These are phyloP conservation scores for Penicillium sumatraense DNA, from an alignment of 2,329 filamentous ascomycete species.

Conservation along the genomic window DNA sequence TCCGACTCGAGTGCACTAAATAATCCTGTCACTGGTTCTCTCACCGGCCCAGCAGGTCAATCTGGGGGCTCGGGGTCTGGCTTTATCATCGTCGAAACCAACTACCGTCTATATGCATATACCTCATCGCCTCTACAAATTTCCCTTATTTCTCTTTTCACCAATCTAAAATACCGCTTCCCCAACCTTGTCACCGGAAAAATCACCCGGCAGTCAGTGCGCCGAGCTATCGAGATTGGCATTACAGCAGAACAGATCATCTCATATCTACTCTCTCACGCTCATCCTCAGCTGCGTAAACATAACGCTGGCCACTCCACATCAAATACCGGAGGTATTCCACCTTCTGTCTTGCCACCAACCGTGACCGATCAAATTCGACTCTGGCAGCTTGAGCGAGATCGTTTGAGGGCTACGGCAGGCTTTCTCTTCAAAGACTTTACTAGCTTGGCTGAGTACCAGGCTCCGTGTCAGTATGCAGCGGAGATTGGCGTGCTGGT, in stretches of 20 bases:
- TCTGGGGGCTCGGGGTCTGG: constrained; percentile 54
- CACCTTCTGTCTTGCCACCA: constrained; percentile 76
- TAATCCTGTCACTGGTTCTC: constrained; percentile 70
- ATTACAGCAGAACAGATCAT: constrained; percentile 97
- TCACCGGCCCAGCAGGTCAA: constrained; percentile 42
- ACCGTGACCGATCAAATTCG: constrained; percentile 97
- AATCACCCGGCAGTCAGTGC: constrained; percentile 85
- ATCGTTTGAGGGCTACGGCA: constrained; percentile 81
- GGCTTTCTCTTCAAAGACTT: constrained; percentile 94
- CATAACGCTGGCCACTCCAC: constrained; percentile 46
- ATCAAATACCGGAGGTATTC: constrained; percentile 44
- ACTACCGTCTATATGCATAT: constrained; percentile 97
- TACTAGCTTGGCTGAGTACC: constrained; percentile 68
- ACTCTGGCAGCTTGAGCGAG: constrained; percentile 96
- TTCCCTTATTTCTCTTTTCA: constrained; percentile 88
- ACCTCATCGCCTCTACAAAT: constrained; percentile 94
- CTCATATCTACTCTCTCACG: constrained; percentile 86
- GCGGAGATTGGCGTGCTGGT: constrained; percentile 87
- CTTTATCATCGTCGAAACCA: constrained; percentile 95
- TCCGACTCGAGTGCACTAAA: constrained; percentile 73
- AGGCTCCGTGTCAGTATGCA: constrained; percentile 64
- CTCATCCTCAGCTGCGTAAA: constrained; percentile 90
- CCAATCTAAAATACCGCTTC: constrained; percentile 85
- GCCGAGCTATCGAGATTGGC: constrained; percentile 82
- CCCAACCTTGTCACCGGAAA: constrained; percentile 93